phyloP scores from a whole-genome alignment of 495 filamentous ascomycete genomes.

The Penicillium macrosclerotiorum region DNA sequence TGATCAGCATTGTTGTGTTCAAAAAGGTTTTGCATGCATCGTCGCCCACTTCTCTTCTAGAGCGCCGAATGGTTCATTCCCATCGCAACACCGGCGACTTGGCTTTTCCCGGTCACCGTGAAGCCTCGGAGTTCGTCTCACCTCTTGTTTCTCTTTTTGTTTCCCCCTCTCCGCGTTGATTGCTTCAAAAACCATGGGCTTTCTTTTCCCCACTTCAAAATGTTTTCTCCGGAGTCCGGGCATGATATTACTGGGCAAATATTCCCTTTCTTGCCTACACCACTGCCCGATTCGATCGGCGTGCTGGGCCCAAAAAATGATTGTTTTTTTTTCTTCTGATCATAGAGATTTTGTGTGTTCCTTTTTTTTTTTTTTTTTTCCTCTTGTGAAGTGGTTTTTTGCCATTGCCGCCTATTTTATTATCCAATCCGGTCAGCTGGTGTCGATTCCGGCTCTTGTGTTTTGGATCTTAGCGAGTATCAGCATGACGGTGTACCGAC shows the following conservation, averaged over 20 bases:
- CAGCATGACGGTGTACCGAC: conserved; percentile 14
- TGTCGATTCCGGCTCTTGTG: conserved; percentile 8
- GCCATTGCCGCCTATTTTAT: conserved; percentile 4
- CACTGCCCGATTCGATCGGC: conserved; percentile 35
- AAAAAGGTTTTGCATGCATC: conserved; percentile 26
- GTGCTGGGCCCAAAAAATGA: conserved; percentile 30
- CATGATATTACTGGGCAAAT: conserved; percentile 40
- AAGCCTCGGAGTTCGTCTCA: conserved; percentile 19
- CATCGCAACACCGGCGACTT: conserved; percentile 17
- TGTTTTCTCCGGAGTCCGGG: conserved; percentile 38
- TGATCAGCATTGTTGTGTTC: conserved; percentile 24
- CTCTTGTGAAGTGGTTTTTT: conserved; percentile 7
- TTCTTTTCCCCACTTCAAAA: conserved; percentile 25
- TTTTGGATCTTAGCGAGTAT: conserved; percentile 23
- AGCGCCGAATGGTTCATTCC: conserved; percentile 17
- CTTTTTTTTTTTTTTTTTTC: conserved; percentile 14
- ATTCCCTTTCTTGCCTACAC: conserved; percentile 19
- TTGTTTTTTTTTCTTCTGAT: conserved; percentile 23
- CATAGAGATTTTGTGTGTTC: conserved; percentile 37
- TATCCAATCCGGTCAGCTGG: conserved; percentile 9
- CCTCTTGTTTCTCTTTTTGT: conserved; percentile 11
- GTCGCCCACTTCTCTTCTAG: conserved; percentile 10
- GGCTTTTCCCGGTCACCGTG: conserved; percentile 11
- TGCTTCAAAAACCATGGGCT: conserved; percentile 32
- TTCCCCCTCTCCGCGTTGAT: conserved; percentile 13